Evolutionary conservation across 2,329 filamentous ascomycete species (phyloP).

Genomic region (Zalaria obscura): DNA sequence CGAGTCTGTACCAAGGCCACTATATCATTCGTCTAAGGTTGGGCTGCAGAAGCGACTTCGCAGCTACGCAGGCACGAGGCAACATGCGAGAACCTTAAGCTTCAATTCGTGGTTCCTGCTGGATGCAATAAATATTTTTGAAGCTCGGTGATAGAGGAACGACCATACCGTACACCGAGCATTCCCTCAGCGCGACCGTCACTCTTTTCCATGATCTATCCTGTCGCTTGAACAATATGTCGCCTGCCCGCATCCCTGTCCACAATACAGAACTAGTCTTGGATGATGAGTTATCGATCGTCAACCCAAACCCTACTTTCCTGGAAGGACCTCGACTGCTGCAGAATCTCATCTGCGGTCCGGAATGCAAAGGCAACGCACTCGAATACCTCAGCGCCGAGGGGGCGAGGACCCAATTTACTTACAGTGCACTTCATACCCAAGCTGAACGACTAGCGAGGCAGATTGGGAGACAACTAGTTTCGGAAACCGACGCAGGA

Average conservation of each 20-base stretch:
- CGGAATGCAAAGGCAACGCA: conserved; percentile 30
- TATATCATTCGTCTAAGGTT: too few species aligned
- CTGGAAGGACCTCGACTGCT: conserved; percentile 42
- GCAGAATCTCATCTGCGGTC: conserved; percentile 46
- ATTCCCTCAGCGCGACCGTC: too few species aligned
- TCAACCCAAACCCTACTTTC: conserved; percentile 40
- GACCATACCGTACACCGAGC: too few species aligned
- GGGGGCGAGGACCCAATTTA: conserved; percentile 32
- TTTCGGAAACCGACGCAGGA: conserved; percentile 9
- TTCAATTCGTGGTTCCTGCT: too few species aligned
- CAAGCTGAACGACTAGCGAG: conserved; percentile 42
- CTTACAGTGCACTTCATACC: conserved; percentile 49
- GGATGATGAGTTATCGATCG: conserved; percentile 32
- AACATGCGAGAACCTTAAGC: too few species aligned
- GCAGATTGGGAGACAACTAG: conserved; percentile 27
- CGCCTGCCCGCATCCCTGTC: not conserved
- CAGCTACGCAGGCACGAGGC: too few species aligned
- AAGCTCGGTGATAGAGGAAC: too few species aligned
- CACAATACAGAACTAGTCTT: conserved; percentile 3
- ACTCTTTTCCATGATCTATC: too few species aligned
- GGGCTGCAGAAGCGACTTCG: too few species aligned
- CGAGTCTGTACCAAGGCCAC: too few species aligned
- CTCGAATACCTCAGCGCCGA: conserved; percentile 48
- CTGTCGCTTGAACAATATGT: not conserved
- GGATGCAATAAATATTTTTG: too few species aligned